Evolutionary conservation across 208 protist species (phyloP).

Genomic region (Trypanosoma grayi): DNA sequence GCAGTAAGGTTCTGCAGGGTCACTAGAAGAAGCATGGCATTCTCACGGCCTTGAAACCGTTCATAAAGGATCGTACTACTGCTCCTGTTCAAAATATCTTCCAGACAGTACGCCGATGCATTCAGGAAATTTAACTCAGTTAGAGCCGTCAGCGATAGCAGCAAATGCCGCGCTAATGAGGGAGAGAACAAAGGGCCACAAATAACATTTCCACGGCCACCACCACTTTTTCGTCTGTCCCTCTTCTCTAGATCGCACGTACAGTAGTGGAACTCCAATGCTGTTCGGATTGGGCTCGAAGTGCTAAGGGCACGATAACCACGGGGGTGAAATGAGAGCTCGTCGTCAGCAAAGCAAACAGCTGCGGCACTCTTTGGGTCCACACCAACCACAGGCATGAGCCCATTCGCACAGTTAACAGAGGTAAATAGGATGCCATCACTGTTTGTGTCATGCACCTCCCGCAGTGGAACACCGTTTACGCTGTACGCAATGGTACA

Average conservation of each 20-base stretch:
- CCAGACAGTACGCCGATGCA: constrained; percentile 20
- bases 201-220: no score
- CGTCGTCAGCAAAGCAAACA: constrained; percentile 52
- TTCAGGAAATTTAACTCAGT: constrained; percentile 30
- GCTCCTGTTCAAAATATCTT: constrained; percentile 21
- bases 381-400: constrained; percentile 37
- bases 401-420: constrained; percentile 30
- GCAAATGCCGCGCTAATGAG: constrained; percentile 11
- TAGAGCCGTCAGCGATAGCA: constrained; percentile 21
- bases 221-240: background rate
- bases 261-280: constrained; percentile 24
- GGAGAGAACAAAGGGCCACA: constrained; percentile 6
- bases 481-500: constrained; percentile 72
- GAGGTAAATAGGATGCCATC: constrained; percentile 28
- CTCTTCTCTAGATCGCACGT: background rate
- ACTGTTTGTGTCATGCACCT: constrained; percentile 32
- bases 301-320: constrained; percentile 48
- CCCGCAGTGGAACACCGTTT: constrained; percentile 55
- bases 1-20: constrained; percentile 26
- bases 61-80: constrained; percentile 18
- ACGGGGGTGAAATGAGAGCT: constrained; percentile 50
- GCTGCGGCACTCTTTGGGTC: constrained; percentile 49
- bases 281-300: constrained; percentile 15
- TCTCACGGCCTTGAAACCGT: constrained; percentile 17
- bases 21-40: constrained; percentile 19